Evolutionary conservation across 768 basidiomycete genomes (phyloP).

Genomic region (Calocera viscosa): DNA sequence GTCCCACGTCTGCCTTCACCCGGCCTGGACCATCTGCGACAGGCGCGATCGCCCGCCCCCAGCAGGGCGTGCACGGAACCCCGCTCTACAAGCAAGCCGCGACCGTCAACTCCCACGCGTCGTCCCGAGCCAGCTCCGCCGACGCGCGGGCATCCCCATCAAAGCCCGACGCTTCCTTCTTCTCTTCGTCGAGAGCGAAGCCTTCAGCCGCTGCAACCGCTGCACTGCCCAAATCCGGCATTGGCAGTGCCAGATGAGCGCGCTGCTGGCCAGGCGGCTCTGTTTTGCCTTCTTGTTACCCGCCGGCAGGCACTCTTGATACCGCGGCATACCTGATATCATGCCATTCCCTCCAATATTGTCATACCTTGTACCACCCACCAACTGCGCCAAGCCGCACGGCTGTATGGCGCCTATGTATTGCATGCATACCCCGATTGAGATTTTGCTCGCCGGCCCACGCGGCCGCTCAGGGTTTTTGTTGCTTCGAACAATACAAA

Average conservation of each 20-base stretch:
- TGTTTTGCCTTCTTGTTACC: background rate
- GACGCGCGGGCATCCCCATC: background rate
- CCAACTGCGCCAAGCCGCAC: too few relatives aligned
- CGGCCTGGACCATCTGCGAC: background rate
- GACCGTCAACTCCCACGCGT: background rate
- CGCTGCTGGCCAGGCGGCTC: background rate
- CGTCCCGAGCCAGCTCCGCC: background rate
- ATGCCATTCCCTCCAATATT: too few relatives aligned
- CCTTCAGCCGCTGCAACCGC: background rate
- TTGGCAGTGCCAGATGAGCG: background rate
- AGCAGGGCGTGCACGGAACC: background rate
- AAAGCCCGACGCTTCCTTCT: background rate
- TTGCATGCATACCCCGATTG: too few relatives aligned
- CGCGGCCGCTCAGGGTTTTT: too few relatives aligned
- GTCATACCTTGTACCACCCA: too few relatives aligned
- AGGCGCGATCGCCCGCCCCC: background rate
- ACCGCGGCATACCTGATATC: too few relatives aligned
- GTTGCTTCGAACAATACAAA: background rate
- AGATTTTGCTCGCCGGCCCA: too few relatives aligned
- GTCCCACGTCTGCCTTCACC: background rate
- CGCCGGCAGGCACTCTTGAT: too few relatives aligned
- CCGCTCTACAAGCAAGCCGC: background rate
- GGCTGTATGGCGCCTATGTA: too few relatives aligned
- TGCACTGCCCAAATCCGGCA: conserved; percentile 1
- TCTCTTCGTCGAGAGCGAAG: background rate